Percentiles rank a stretch among this genome's conserved stretches.
Conservation (phyloP, 306 rosid species). For the Prunus mongolica region DNA sequence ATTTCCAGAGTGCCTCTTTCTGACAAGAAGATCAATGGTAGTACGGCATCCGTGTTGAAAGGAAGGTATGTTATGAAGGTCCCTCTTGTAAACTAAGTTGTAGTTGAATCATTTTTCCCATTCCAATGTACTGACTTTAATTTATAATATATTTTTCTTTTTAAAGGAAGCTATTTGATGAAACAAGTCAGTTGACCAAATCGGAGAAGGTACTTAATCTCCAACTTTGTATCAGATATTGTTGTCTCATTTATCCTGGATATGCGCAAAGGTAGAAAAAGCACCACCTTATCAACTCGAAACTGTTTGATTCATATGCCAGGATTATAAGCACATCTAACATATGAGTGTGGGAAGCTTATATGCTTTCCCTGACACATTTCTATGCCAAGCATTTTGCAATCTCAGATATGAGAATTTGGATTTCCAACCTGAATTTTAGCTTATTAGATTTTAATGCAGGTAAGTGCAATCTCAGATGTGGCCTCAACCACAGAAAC, state of each 20-base stretch:
- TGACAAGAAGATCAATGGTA: constrained; percentile 44
- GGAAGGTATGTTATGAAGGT: constrained; percentile 54
- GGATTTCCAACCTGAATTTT: not conserved
- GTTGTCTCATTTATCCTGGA: not conserved
- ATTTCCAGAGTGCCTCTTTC: constrained; percentile 28
- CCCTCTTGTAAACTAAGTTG: not conserved
- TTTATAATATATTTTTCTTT: not conserved
- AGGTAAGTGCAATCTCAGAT: constrained; percentile 21
- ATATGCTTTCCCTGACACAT: not conserved
- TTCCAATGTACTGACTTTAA: not conserved
- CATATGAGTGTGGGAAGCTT: not conserved
- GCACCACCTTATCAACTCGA: not conserved
- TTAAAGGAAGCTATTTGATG: constrained; percentile 72
- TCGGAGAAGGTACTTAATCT: constrained; percentile 52
- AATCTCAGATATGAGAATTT: not conserved
- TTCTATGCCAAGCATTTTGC: not conserved
- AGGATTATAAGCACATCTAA: not conserved
- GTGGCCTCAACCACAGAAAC: constrained; percentile 14
- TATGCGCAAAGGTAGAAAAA: not conserved
- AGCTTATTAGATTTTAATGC: constrained; percentile 14
- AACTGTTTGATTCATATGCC: too few relatives aligned
- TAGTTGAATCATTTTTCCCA: not conserved
- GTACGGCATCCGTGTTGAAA: constrained; percentile 27
- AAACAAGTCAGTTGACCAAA: constrained; percentile 38
- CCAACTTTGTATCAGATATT: not conserved